These are phyloP conservation scores for Penicillium brasilianum DNA, from an alignment of 2,329 filamentous ascomycete genomes.

Conservation along the genomic window DNA sequence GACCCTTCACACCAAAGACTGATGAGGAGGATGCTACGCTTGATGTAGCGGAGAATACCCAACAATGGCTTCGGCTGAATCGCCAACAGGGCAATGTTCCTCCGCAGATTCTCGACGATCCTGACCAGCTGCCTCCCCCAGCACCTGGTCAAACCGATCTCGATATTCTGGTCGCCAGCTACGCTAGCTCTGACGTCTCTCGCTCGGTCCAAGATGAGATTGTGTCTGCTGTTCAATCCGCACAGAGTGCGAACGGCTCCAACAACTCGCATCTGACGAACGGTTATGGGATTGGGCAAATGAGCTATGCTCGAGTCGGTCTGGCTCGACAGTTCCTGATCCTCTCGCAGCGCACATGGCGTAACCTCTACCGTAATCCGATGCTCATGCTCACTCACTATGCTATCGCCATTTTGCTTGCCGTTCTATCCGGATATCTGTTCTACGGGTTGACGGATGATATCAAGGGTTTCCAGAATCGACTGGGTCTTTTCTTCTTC, in stretches of 20 bases:
- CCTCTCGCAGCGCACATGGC: conserved; percentile 89
- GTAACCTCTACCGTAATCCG: conserved; percentile 94
- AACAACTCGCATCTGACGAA: conserved; percentile 58
- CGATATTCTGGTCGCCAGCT: conserved; percentile 78
- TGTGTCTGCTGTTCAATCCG: conserved; percentile 66
- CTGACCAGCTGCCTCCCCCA: conserved; percentile 61
- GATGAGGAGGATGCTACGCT: conserved; percentile 63
- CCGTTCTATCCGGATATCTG: conserved; percentile 90
- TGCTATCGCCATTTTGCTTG: conserved; percentile 91
- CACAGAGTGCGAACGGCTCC: conserved; percentile 71
- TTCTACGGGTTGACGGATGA: conserved; percentile 97
- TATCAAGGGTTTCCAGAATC: conserved; percentile 96
- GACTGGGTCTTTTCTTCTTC: conserved; percentile 97
- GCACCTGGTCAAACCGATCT: conserved; percentile 74
- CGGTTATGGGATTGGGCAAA: conserved; percentile 60
- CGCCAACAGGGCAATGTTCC: conserved; percentile 60
- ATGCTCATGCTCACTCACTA: conserved; percentile 99
- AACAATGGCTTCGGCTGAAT: conserved; percentile 65
- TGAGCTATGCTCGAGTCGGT: conserved; percentile 81
- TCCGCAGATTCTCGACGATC: conserved; percentile 72
- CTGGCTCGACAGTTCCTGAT: conserved; percentile 84
- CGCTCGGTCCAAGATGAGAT: conserved; percentile 78
- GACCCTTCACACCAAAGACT: conserved; percentile 64
- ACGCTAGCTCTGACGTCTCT: conserved; percentile 78
- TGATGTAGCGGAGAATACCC: conserved; percentile 57